These are phyloP conservation scores for Larix kaempferi DNA, from an alignment of 75 land plant genomes.

Conservation along the genomic window DNA sequence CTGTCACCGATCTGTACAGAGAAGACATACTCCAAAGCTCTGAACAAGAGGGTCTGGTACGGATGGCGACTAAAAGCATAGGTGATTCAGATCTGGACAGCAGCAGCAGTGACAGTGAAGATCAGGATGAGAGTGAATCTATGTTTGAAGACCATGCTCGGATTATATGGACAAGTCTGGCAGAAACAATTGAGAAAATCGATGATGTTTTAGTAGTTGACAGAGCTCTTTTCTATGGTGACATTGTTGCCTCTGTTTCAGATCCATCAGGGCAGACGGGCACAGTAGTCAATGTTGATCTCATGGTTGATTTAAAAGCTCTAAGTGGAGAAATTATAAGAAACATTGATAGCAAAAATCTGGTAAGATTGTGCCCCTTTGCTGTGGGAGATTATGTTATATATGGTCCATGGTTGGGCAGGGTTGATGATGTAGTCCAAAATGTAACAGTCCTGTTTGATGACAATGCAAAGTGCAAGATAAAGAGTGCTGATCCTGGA, in stretches of 20 bases:
- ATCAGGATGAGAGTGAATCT: slow-evolving; percentile 36
- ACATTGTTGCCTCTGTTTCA: slow-evolving; percentile 56
- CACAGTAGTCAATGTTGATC: slow-evolving; percentile 48
- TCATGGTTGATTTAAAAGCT: slow-evolving; percentile 66
- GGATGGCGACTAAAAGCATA: slow-evolving; percentile 27
- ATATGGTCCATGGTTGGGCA: slow-evolving; percentile 79
- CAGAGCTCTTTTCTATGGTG: slow-evolving; percentile 62
- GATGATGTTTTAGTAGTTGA: slow-evolving; percentile 73
- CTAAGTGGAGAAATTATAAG: slow-evolving; percentile 40
- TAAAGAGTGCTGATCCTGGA: slow-evolving; percentile 39
- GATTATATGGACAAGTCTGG: slow-evolving; percentile 55
- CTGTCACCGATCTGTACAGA: not conserved
- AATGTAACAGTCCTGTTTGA: slow-evolving; percentile 64
- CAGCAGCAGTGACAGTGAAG: slow-evolving; percentile 46
- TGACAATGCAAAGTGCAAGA: slow-evolving; percentile 77
- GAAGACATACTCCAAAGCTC: slow-evolving; percentile 27
- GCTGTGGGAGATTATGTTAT: slow-evolving; percentile 75
- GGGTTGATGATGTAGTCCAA: slow-evolving; percentile 64
- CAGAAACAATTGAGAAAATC: slow-evolving; percentile 65
- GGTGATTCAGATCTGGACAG: slow-evolving; percentile 54
- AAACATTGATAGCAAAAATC: slow-evolving; percentile 49
- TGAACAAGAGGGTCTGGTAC: slow-evolving; percentile 12
- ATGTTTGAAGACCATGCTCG: slow-evolving; percentile 45
- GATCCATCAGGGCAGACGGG: slow-evolving; percentile 86
- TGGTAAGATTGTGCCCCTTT: slow-evolving; percentile 45